Base-by-base conservation (phyloP, 495 filamentous ascomycete genomes). In the Penicillium subrubescens region DNA sequence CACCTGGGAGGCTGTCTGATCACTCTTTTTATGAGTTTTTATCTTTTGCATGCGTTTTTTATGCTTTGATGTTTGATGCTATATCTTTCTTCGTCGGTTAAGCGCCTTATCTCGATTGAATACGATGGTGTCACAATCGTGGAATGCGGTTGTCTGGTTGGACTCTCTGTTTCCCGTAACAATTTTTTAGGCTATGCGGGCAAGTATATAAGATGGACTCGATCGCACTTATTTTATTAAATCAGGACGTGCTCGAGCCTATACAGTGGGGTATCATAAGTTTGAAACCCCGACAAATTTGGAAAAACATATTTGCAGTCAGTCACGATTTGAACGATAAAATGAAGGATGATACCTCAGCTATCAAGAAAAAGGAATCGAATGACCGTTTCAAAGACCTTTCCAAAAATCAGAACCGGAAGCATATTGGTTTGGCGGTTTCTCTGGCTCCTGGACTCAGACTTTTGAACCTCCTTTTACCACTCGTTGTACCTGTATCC, bases 1-100 rank as follows among this genome's bases (percentile, higher is more conserved):
- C 69, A 60, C 59, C 59, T 78, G 79, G 75, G 75, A 77, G 80
- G 80, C 74, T 82, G 79, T 82, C 73, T 82, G 79, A 82, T 82
- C 74, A 81, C 67, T 71, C 27, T 71, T 67, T 66, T 33, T 67
- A 67, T 66, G 54, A 63, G 39, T 53, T 65, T 64, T 66, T 60
- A 23, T 50, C 19, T 11, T 65, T 72, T 59, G 61, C 34, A 57
- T 39, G 59, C 43, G 61, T 64, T 70, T 59, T 54, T 25, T 56
- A 51, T 57, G 43, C 60, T 62, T 51, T 68, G 61, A 65, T 63
- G 48, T 63, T 61, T 58, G 39, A 12, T 29, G 19, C 59, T 52
- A 27, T 19, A 23, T 33, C 21, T 33, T 27, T 52, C n/a, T 52
- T 52, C 46, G 59, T 52, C 59, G 46, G 54, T 59, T 64, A 63